Evolutionary conservation across 768 basidiomycete genomes (phyloP).

Genomic region (Leucosporidium scottii): DNA sequence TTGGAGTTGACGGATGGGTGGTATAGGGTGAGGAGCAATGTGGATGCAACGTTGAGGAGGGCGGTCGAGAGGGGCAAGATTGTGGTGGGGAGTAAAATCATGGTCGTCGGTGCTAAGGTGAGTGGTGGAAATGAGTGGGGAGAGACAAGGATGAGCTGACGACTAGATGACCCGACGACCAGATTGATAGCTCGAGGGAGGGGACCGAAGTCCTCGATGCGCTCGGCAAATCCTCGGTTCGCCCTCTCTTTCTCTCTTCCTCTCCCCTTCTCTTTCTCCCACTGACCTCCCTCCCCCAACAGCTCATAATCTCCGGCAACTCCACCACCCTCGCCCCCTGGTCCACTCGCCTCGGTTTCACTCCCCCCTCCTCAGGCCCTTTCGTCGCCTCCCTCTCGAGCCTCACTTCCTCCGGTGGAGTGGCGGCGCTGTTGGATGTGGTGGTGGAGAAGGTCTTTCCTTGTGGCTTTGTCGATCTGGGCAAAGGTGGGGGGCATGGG

Average conservation of each 20-base stretch:
- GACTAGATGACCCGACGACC: neutral
- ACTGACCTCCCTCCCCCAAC: no score
- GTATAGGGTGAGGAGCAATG: constrained; percentile 73
- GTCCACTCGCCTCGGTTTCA: constrained; percentile 81
- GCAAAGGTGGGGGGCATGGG: constrained; percentile 52
- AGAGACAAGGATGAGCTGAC: no score
- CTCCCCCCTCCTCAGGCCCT: constrained; percentile 45
- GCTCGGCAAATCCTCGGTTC: constrained; percentile 45
- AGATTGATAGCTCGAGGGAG: constrained; percentile 70
- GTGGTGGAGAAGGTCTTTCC: constrained; percentile 66
- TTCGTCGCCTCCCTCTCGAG: constrained; percentile 71
- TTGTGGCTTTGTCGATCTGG: constrained; percentile 71
- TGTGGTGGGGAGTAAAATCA: constrained; percentile 72
- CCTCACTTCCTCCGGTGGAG: constrained; percentile 72
- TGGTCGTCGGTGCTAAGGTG: constrained; percentile 70
- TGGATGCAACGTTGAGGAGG: constrained; percentile 65
- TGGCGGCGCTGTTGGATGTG: constrained; percentile 65
- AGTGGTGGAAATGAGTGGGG: constrained; percentile 35
- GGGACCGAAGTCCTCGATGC: constrained; percentile 76
- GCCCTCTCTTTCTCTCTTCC: neutral
- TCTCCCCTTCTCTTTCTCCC: neutral
- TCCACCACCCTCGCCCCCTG: constrained; percentile 78
- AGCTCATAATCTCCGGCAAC: constrained; percentile 68
- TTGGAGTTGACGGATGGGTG: constrained; percentile 96
- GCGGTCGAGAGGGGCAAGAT: constrained; percentile 64